Conservation (phyloP, 371 early-diverging fungal genomes). For the Haplosporangium sp. region DNA sequence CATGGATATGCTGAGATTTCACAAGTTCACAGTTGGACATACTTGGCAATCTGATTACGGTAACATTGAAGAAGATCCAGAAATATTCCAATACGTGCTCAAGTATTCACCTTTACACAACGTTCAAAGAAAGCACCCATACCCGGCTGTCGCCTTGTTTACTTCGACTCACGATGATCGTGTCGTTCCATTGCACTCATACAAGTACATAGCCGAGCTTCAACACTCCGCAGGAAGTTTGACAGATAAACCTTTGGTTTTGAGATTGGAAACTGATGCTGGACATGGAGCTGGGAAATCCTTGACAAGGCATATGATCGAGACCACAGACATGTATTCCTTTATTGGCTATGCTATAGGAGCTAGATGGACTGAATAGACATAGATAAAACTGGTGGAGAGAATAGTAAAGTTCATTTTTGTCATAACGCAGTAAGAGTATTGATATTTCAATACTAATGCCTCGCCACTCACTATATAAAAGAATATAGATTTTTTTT, state of each 20-base stretch:
- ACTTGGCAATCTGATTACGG: conserved; percentile 67
- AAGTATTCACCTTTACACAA: conserved; percentile 78
- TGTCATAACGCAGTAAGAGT: no score
- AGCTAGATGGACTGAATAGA: conserved; percentile 53
- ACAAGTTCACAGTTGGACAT: conserved; percentile 70
- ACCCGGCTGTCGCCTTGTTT: conserved; percentile 60
- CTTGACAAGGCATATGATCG: conserved; percentile 68
- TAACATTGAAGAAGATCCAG: conserved; percentile 58
- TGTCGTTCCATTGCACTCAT: conserved; percentile 65
- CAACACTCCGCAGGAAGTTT: conserved; percentile 61
- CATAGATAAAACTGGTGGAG: no score
- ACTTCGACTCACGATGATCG: conserved; percentile 66
- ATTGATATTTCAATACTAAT: no score
- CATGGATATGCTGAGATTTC: conserved; percentile 67
- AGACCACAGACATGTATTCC: conserved; percentile 67
- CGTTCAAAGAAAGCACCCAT: conserved; percentile 56
- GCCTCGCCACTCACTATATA: no score
- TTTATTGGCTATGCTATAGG: conserved; percentile 60
- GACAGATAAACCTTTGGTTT: conserved; percentile 66
- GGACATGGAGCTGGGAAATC: conserved; percentile 80
- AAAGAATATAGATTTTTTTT: no score
- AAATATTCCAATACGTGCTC: conserved; percentile 59
- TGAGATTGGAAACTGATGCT: conserved; percentile 71
- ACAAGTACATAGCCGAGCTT: conserved; percentile 71
- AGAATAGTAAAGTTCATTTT: no score